Evolutionary conservation across 441 rosid species (phyloP), one percentile per base, ranked within the genome.

Genomic region (Codiaeum variegatum): DNA sequence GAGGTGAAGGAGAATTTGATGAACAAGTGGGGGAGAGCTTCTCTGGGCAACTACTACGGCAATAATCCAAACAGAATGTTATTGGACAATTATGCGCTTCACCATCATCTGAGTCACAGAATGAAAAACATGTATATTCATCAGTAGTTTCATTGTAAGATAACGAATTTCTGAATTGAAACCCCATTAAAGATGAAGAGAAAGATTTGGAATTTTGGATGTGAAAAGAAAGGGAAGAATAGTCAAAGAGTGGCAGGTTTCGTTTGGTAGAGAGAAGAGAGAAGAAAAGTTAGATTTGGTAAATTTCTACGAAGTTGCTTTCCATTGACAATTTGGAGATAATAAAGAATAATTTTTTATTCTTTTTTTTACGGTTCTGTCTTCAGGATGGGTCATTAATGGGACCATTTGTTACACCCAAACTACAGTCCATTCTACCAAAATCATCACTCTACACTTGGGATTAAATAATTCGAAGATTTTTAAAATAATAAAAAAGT

Each of bases 121-220:
- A 2, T 3, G 12, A 0, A 2, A 2, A 2, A 55, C 61, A 55
- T 0, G n/a, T 0, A 3, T 0, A 0, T 2, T 15, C 0, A n/a
- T n/a, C 7, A 3, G 0, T 5, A 11, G 77, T 67, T n/a, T 6
- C 24, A 38, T 67, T 66, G 70, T n/a, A 0, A 28, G 21, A 0
- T 8, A 66, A 0, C 49, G 79, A 64, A 64, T 68, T 83, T 76
- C 85, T 77, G 56, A 42, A 68, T 1, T 31, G 76, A 15, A 76
- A 73, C 40, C 56, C 85, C 87, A 86, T 86, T 4, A 62, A 28
- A 11, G 49, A 61, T 1, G 19, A 55, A 18, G 46, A 34, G 19
- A 40, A 28, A 7, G 29, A 21, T 36, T 15, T 34, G 55, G 6
- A 36, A n/a, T 6, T n/a, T 69, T 67, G 46, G 58, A 49, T 29